phyloP scores from a whole-genome alignment of 2,329 filamentous ascomycete genomes.

The Aspergillus japonicus region DNA sequence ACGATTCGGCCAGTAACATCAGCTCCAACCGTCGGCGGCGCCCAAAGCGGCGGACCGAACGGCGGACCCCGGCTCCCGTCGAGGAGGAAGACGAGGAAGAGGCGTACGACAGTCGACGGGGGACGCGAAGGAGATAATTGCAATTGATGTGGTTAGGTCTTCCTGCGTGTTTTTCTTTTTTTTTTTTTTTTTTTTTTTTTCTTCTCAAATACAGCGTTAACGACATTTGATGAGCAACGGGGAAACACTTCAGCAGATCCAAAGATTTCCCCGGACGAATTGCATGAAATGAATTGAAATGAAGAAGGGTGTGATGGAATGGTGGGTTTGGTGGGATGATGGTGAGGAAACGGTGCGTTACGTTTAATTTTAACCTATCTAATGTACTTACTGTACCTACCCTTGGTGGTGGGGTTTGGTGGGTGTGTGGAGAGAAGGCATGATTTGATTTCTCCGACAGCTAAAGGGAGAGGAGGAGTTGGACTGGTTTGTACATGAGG shows the following conservation, averaged over 20 bases:
- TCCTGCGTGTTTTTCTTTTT: not conserved
- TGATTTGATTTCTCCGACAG: not conserved
- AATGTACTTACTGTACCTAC: too few relatives aligned
- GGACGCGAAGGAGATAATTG: conserved; percentile 23
- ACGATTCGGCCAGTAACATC: conserved; percentile 52
- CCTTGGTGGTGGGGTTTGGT: too few relatives aligned
- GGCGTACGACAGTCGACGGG: conserved; percentile 23
- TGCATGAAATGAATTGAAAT: not conserved
- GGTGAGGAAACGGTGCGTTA: too few relatives aligned
- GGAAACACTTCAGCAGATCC: not conserved
- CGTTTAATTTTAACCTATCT: too few relatives aligned
- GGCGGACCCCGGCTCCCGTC: conserved; percentile 49
- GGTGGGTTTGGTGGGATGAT: too few relatives aligned
- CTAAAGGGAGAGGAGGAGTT: not conserved
- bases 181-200: not conserved
- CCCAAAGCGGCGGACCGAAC: conserved; percentile 48
- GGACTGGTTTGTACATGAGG: not conserved
- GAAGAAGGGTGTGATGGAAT: not conserved
- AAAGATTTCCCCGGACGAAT: not conserved
- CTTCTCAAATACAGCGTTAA: not conserved
- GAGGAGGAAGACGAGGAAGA: conserved; percentile 50
- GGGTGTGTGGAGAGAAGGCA: not conserved
- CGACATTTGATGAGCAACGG: conserved; percentile 3
- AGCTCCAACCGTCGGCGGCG: conserved; percentile 46
- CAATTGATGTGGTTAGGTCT: not conserved